A percentile compares a stretch with the other conserved stretches of the same genome.
phyloP scores from a whole-genome alignment of 371 early-diverging fungal species.

The Mortierella sp. region DNA sequence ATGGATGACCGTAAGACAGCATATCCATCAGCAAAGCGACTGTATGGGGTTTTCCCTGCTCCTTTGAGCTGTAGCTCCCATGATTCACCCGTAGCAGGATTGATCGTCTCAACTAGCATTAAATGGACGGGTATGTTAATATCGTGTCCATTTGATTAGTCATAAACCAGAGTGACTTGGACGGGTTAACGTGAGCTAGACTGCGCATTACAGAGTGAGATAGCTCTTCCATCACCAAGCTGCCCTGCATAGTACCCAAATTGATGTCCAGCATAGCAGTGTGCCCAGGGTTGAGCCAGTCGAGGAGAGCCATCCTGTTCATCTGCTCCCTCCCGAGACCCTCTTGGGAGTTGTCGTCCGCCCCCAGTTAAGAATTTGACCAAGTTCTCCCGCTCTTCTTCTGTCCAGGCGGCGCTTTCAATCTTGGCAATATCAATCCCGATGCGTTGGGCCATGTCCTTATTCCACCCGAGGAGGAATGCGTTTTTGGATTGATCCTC shows the following conservation, averaged over 20 bases:
- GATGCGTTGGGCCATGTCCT: slow-evolving; percentile 24
- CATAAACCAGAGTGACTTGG: neutral
- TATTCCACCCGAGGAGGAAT: slow-evolving; percentile 42
- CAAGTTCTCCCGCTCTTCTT: slow-evolving; percentile 25
- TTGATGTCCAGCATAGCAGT: slow-evolving; percentile 91
- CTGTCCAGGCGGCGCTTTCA: slow-evolving; percentile 25
- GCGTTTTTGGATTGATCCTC: slow-evolving; percentile 54
- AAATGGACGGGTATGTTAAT: no score
- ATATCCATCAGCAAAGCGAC: slow-evolving; percentile 89
- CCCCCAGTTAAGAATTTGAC: slow-evolving; percentile 41
- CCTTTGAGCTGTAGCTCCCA: slow-evolving; percentile 90
- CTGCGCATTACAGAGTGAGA: slow-evolving; percentile 72
- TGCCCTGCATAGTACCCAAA: slow-evolving; percentile 82
- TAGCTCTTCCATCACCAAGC: slow-evolving; percentile 91
- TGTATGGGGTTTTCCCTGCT: slow-evolving; percentile 88
- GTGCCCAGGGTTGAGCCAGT: slow-evolving; percentile 82
- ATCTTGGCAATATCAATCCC: slow-evolving; percentile 22
- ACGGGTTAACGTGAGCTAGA: no score
- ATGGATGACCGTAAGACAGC: slow-evolving; percentile 85
- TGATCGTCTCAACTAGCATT: slow-evolving; percentile 45
- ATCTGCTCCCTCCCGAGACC: neutral
- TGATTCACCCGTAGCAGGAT: slow-evolving; percentile 52
- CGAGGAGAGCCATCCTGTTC: slow-evolving; percentile 19
- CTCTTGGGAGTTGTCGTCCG: slow-evolving; percentile 6
- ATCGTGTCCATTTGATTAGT: no score